Base-by-base conservation (phyloP, 2,329 filamentous ascomycete species). In the Myriosclerotinia scirpicola region DNA sequence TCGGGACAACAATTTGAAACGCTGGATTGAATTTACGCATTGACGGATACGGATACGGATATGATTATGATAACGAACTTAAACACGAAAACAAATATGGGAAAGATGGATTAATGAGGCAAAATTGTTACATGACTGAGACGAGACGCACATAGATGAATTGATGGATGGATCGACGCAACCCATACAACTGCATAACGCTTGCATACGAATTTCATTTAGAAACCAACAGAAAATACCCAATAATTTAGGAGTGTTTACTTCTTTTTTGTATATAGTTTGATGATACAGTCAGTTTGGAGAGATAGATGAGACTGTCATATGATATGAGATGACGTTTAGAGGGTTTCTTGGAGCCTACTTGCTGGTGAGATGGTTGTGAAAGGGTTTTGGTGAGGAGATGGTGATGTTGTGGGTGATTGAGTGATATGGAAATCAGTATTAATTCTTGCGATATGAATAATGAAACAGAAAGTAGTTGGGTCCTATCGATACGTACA, bases 181-280 rank as follows among this genome's bases (percentile, higher is more conserved):
- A 38, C 44, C 38, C 30, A 60, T 60, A 60, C 34, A 60, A 20
- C 30, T 50, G 58, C 44, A 60, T 22, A 50, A 38, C 30, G 17
- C 44, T 50, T 38, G 58, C 44, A 50, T 26, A 50, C 58, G 58
- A 60, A 50, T 60, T 50, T 60, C 58, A 20, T 60, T 50, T 50
- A 50, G 7, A 38, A 60, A 60, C 30, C 30, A 60, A 36, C 53
- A 56, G 42, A 54, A 54, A 64, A 64, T 64, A 64, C 52, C 62
- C 62, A 56, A 36, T 56, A 52, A 40, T 38, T 36, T 36, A 46
- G 62, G 62, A 44, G 62, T 54, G 44, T 64, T 64, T 38, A 20
- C 15, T 40, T 62, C 40, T 15, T 20, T 20, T 60, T 22, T 60
- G 20, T 36, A 48, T 60, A 38, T 48, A 38, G 20, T 20, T 54